A percentile compares a stretch with the other conserved stretches of the same genome.
These are phyloP conservation scores for Aphanoascus verrucosus DNA, from an alignment of 2,329 filamentous ascomycete species.

Conservation along the genomic window DNA sequence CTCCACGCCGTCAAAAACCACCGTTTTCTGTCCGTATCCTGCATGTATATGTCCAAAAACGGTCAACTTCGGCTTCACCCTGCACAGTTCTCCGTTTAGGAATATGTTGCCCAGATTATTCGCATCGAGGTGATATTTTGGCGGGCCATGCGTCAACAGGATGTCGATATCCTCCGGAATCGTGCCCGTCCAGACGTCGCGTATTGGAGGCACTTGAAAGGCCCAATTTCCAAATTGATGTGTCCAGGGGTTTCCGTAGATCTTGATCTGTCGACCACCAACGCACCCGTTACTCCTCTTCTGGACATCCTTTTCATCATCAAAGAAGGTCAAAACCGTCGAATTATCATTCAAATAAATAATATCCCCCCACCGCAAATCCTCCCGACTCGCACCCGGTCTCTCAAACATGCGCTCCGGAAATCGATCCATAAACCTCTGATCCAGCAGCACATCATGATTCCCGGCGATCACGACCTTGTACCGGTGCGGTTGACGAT, in stretches of 20 bases:
- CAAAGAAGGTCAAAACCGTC: slow-evolving; percentile 13
- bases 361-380: slow-evolving; percentile 18
- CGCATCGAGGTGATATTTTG: slow-evolving; percentile 17
- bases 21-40: slow-evolving; percentile 15
- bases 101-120: slow-evolving; percentile 17
- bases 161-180: slow-evolving; percentile 19
- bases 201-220: slow-evolving; percentile 18
- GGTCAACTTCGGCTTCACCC: slow-evolving; percentile 19
- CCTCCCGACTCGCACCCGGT: slow-evolving; percentile 11
- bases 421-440: slow-evolving; percentile 14
- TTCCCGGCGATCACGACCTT: slow-evolving; percentile 42
- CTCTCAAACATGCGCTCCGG: slow-evolving; percentile 12
- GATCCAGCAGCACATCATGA: slow-evolving; percentile 31
- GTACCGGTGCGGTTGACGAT: slow-evolving; percentile 30
- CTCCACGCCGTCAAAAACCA: slow-evolving; percentile 10
- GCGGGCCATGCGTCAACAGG: slow-evolving; percentile 20
- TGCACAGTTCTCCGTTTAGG: slow-evolving; percentile 17
- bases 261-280: neutral
- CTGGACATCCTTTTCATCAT: slow-evolving; percentile 4
- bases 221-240: slow-evolving; percentile 19
- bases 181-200: slow-evolving; percentile 18
- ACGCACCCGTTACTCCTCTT: neutral
- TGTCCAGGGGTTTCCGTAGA: slow-evolving; percentile 20
- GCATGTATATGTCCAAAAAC: slow-evolving; percentile 23
- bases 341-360: slow-evolving; percentile 18